These are phyloP conservation scores for Withania somnifera DNA, from an alignment of 305 asterid genomes.

Conservation along the genomic window DNA sequence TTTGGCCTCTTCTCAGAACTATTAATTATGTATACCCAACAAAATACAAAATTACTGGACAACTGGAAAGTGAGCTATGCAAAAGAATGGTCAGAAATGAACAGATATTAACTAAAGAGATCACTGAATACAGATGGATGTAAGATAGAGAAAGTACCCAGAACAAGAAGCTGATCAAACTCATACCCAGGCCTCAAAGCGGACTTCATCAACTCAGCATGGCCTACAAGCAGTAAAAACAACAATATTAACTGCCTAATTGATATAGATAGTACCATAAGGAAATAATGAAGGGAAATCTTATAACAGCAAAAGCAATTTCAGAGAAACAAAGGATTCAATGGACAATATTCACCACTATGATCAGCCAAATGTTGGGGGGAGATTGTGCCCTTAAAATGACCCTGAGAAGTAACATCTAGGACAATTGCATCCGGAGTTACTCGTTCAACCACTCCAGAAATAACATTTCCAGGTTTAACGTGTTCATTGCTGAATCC, in stretches of 20 bases:
- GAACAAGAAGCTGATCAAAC: constrained; percentile 82
- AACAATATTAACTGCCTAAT: constrained; percentile 8
- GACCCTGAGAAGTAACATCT: constrained; percentile 37
- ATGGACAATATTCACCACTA: constrained; percentile 36
- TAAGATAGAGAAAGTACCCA: constrained; percentile 40
- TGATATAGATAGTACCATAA: background rate
- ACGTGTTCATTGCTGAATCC: constrained; percentile 33
- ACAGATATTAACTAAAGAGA: background rate
- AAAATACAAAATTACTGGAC: background rate
- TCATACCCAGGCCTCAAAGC: constrained; percentile 66
- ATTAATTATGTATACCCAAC: background rate
- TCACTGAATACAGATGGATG: background rate
- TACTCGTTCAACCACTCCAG: constrained; percentile 74
- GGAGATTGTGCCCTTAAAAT: constrained; percentile 61
- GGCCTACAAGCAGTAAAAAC: constrained; percentile 40
- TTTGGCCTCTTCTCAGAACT: background rate
- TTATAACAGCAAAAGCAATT: background rate
- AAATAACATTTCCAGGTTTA: constrained; percentile 63
- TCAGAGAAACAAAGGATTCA: background rate
- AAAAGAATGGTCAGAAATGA: background rate
- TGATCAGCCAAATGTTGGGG: constrained; percentile 86
- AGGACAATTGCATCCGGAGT: constrained; percentile 49
- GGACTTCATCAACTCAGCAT: constrained; percentile 50
- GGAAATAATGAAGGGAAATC: background rate
- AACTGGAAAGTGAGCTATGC: background rate